Evolutionary conservation across 345 rosid species (phyloP).

Genomic region (Salix brachista): DNA sequence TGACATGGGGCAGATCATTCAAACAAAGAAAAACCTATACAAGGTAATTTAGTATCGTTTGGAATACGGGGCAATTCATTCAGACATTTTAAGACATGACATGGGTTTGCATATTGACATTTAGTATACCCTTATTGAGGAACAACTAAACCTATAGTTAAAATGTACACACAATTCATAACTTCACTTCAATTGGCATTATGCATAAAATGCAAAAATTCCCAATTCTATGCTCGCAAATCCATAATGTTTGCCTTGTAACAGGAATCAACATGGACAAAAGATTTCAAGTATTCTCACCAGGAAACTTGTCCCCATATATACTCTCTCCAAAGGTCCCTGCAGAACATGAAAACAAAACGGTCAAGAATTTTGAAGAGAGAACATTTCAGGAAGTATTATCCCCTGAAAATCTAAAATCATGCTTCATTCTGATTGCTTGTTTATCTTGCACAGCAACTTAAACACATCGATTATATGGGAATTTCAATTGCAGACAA

Average conservation of each 20-base stretch:
- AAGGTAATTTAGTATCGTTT: not conserved
- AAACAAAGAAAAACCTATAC: not conserved
- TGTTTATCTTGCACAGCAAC: not conserved
- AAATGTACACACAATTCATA: not conserved
- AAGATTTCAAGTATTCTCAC: conserved; percentile 32
- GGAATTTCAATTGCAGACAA: not conserved
- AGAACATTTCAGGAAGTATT: not conserved
- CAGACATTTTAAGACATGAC: not conserved
- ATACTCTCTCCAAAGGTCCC: conserved; percentile 95
- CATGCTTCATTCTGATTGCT: not conserved
- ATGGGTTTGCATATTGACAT: not conserved
- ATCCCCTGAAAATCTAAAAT: not conserved
- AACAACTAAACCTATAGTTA: not conserved
- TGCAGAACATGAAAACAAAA: conserved; percentile 27
- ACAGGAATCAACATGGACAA: not conserved
- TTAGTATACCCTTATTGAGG: not conserved
- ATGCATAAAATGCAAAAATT: not conserved
- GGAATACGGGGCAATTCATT: not conserved
- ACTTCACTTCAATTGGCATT: not conserved
- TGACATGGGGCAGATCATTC: too few relatives aligned
- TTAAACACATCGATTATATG: not conserved
- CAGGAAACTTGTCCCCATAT: conserved; percentile 80
- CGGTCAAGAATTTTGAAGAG: not conserved
- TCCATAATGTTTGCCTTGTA: not conserved
- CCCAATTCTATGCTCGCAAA: not conserved